A percentile compares a stretch with the other conserved stretches of the same genome.
Evolutionary conservation across 2,329 filamentous ascomycete genomes (phyloP).

Genomic region (Aureobasidium sp.): DNA sequence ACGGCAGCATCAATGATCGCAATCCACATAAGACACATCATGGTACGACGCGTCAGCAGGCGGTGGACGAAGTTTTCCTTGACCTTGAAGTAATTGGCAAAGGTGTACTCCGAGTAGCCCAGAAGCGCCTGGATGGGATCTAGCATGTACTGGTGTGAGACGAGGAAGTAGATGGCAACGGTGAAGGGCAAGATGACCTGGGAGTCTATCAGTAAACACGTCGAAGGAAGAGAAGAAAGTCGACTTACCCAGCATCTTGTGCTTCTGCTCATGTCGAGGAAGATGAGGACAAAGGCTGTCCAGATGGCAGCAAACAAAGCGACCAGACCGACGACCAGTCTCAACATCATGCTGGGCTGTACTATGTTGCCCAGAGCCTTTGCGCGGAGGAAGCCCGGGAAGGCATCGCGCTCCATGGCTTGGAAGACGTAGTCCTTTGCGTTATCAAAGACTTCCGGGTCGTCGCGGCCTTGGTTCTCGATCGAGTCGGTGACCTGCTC

Average conservation of each 20-base stretch:
- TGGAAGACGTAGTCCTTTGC: conserved; percentile 99
- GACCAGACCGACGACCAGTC: conserved; percentile 75
- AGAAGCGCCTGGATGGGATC: conserved; percentile 82
- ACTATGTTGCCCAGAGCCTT: conserved; percentile 96
- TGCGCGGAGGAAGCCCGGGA: conserved; percentile 87
- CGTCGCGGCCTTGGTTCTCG: conserved; percentile 83
- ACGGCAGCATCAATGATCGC: conserved; percentile 70
- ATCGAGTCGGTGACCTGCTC: conserved; percentile 79
- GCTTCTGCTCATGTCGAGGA: conserved; percentile 66
- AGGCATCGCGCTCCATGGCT: conserved; percentile 99
- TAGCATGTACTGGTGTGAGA: conserved; percentile 90
- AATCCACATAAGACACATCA: conserved; percentile 72
- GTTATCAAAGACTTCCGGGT: conserved; percentile 93
- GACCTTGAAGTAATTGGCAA: conserved; percentile 82
- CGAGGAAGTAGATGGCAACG: conserved; percentile 77
- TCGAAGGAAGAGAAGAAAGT: neutral
- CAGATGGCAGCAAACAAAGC: conserved; percentile 89
- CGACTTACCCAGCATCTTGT: conserved; percentile 74
- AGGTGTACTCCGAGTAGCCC: conserved; percentile 94
- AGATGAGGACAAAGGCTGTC: conserved; percentile 88
- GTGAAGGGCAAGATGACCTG: conserved; percentile 86
- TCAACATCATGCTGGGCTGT: conserved; percentile 76
- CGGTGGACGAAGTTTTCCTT: conserved; percentile 85
- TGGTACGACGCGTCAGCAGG: conserved; percentile 72
- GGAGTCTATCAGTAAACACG: neutral